Evolutionary conservation across 2,329 filamentous ascomycete genomes (phyloP).

Genomic region (Metarhizium album): DNA sequence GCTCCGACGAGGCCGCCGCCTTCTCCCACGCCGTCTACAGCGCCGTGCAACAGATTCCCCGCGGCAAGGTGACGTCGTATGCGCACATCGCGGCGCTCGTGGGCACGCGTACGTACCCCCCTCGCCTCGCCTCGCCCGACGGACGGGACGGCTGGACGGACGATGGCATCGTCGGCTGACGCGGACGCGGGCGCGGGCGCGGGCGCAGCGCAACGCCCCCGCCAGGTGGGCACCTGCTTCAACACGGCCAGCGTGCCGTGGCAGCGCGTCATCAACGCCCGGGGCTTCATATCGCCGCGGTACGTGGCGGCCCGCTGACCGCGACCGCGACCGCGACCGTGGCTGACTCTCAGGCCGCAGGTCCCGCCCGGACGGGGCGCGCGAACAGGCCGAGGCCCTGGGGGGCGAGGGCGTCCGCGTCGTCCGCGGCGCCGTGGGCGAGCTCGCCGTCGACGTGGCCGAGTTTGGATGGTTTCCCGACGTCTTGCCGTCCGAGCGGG

Average conservation of each 20-base stretch:
- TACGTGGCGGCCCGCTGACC: conserved; percentile 25
- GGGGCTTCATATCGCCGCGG: conserved; percentile 78
- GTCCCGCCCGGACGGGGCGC: conserved; percentile 36
- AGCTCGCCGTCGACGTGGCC: conserved; percentile 39
- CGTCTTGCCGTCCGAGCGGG: conserved; percentile 38
- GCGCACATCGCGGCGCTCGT: conserved; percentile 66
- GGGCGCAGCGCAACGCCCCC: conserved; percentile 53
- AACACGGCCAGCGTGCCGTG: conserved; percentile 77
- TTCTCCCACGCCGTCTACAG: conserved; percentile 72
- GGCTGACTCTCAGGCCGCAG: conserved; percentile 16
- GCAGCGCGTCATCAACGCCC: conserved; percentile 86
- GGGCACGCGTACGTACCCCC: conserved; percentile 56
- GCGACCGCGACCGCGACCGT: no score
- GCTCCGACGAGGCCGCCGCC: conserved; percentile 61
- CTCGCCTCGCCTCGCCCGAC: neutral
- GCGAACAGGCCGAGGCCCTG: conserved; percentile 40
- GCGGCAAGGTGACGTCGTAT: conserved; percentile 78
- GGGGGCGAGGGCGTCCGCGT: conserved; percentile 42
- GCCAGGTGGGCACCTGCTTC: conserved; percentile 80
- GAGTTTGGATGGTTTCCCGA: conserved; percentile 47
- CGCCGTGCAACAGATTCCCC: conserved; percentile 76
- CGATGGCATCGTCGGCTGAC: no score
- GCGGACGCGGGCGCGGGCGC: no score
- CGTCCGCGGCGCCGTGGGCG: conserved; percentile 36
- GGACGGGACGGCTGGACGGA: no score